Base-by-base conservation (phyloP, 495 filamentous ascomycete species). In the Cudoniella acicularis region DNA sequence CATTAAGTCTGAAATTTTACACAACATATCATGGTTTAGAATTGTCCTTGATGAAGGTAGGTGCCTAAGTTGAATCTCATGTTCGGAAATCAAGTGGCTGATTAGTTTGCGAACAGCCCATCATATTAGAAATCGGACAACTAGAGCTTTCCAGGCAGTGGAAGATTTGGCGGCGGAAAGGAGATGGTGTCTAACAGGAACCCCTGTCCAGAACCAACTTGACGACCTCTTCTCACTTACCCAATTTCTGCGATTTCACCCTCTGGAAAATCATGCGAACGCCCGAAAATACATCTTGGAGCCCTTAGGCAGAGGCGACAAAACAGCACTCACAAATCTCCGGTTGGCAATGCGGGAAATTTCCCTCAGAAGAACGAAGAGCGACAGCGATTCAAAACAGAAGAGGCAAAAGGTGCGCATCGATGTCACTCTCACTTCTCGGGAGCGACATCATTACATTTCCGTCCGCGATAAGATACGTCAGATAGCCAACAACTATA, bases 11-110 rank as follows among this genome's bases (percentile, higher is more conserved):
- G 68, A 68, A 17, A 72, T 60, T 41, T 73, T 93, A 0, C 84
- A 83, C 62, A 82, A 82, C 0, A 55, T 87, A 1, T 72, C 85
- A 1, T 96, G 90, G 89, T 83, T 88, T 36, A 87, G 91, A 13
- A 73, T 96, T 13, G 86, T 95, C n/a, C 75, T 95, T 2, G 91
- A 96, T 57, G 91, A 96, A 75, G 91, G 87, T 45, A 55, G 1
- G 8, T 4, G 24, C 13, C 8, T n/a, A n/a, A n/a, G n/a, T n/a
- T n/a, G n/a, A n/a, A n/a, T n/a, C n/a, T n/a, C n/a, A 30, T 21
- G 10, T 10, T 22, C 10, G 46, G 21, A 20, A 22, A 49, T 49
- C 46, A 49, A 22, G 18, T 24, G 13, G 46, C 46, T 49, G 46
- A 49, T 49, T 8, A n/a, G n/a, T n/a, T n/a, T n/a, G n/a, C 25